Evolutionary conservation across 164 flowering plant genomes (phyloP).

Genomic region (Euptelea pleiosperma): DNA sequence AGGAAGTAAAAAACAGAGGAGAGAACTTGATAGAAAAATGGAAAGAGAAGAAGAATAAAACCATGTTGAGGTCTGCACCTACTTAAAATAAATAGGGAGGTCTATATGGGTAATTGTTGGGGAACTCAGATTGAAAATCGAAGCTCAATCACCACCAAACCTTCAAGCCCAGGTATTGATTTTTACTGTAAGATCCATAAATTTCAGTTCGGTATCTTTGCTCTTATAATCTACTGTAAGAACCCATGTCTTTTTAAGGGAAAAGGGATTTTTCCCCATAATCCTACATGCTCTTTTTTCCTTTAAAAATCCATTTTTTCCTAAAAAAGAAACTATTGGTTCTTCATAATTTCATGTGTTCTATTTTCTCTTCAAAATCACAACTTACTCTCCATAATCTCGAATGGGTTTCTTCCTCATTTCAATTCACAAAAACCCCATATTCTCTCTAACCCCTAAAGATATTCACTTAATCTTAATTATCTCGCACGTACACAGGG

Average conservation of each 20-base stretch:
- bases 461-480: too few species aligned
- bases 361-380: too few species aligned
- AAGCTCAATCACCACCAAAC: slow-evolving; percentile 12
- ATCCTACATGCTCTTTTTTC: too few species aligned
- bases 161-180: slow-evolving; percentile 17
- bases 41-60: not conserved
- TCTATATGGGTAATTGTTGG: slow-evolving; percentile 25
- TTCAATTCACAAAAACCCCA: not conserved
- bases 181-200: too few species aligned
- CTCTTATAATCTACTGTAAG: too few species aligned
- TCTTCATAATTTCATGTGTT: too few species aligned
- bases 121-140: slow-evolving; percentile 14
- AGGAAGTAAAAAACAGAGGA: too few species aligned
- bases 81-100: not conserved
- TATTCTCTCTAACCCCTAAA: not conserved
- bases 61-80: slow-evolving; percentile 2
- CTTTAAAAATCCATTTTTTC: too few species aligned
- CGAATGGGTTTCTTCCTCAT: not conserved
- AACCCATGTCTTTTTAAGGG: too few species aligned
- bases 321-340: too few species aligned
- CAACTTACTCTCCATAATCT: not conserved
- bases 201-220: too few species aligned
- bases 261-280: not conserved
- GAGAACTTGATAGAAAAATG: too few species aligned
- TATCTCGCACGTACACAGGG: slow-evolving; percentile 14